Evolutionary conservation across 2,329 filamentous ascomycete genomes (phyloP), one percentile per base, ranked within the genome.

Genomic region (Pseudocercospora macadamiae): DNA sequence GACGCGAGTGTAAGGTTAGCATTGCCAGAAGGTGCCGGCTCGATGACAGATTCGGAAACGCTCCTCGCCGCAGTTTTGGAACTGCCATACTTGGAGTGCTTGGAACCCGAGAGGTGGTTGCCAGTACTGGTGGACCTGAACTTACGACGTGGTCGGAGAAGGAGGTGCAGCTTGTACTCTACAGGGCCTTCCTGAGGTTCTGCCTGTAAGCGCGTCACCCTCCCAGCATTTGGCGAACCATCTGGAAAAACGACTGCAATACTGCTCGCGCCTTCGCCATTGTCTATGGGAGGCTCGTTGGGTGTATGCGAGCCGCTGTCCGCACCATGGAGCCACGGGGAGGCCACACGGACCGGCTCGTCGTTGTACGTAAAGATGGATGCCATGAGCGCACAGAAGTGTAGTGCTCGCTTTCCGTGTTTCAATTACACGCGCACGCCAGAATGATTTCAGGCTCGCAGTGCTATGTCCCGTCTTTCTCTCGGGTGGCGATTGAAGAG

Each of bases 291-390:
- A 12, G n/a, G 18, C 18, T 34, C 28, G 10, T n/a, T 48, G 8
- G 14, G 32, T 18, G 45, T 36, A n/a, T 19, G 16, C 47, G 47
- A 49, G 16, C 26, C 47, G 28, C 47, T 30, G 25, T 59, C 59
- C 21, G 26, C 48, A 45, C 51, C 61, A 81, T 85, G 52, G 5
- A 89, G 83, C 95, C 95, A 99, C 14, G 95, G 95, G 16, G 93
- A 97, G 12, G 90, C 89, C 32, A 97, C 91, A 73, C 90, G 82
- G 1, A 91, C 90, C 45, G 92, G 91, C 65, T 96, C 89, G 2
- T 91, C 87, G 62, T 97, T 91, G 73, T 90, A 99, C 0, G 93
- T 97, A 74, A 99, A 99, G 66, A 99, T 91, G 10, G 93, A 97
- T 59, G 95, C 93, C 90, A 95, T 96, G 10, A 37, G n/a, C n/a